Evolutionary conservation across 1,284 basidiomycete genomes (phyloP), one percentile per base, ranked within the genome.

Genomic region (Athelia sp.): DNA sequence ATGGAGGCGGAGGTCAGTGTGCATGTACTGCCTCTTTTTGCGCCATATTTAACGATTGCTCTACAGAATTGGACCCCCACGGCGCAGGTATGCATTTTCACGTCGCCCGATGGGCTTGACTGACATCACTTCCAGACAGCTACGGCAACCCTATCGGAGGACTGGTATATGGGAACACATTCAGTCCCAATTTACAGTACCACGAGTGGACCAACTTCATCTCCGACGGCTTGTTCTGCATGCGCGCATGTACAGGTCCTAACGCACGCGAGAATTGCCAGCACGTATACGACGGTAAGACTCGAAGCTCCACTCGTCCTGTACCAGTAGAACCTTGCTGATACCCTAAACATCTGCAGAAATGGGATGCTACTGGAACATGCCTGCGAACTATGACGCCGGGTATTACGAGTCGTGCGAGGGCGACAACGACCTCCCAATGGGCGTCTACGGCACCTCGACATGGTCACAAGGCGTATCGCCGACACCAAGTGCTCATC

Each of bases 201-300:
- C 73, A 74, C 50, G 81, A 84, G 58, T 80, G 78, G 66, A 78
- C 76, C 21, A 73, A 72, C 52, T 79, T 79, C 66, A 76, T 81
- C 55, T 76, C 74, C 9, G 68, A 72, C 46, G 65, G 51, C 24
- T 69, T 79, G 55, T 87, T 84, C 66, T 86, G 81, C 67, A 74
- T 85, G 69, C 73, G 81, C 49, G 82, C 81, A 24, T 85, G 83
- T 60, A 64, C 71, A 47, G 81, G 79, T 24, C 69, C 72, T 18
- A 74, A 78, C 48, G 79, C 82, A 34, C 74, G 76, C 3, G 60
- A 64, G 10, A 75, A 78, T 57, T 85, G 82, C 65, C 74, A 81
- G n/a, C 60, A 64, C 57, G 62, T 64, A 45, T 56, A 58, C 50
- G 56, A 59, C 47, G 56, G 43, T 44, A 10, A 22, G 43, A 6